These are phyloP conservation scores for Bimuria novae-zelandiae DNA, from an alignment of 2,329 filamentous ascomycete species.

Conservation along the genomic window DNA sequence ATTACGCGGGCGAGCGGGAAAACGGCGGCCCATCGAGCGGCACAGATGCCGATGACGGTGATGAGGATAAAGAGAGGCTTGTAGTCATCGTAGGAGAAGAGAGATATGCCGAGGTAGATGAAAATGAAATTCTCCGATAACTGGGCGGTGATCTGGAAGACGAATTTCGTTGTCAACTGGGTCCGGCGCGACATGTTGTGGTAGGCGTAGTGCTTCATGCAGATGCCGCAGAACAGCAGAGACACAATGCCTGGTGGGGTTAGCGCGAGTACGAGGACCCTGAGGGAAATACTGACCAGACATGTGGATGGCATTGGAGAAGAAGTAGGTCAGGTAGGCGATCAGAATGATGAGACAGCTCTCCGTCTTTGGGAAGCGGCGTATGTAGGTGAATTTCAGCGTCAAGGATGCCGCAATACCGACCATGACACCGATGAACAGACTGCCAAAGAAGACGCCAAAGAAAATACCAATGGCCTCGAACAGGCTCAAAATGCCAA, in stretches of 20 bases:
- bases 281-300: slow-evolving; percentile 68
- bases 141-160: slow-evolving; percentile 93
- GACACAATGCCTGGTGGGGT: slow-evolving; percentile 82
- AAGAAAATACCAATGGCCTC: slow-evolving; percentile 94
- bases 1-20: slow-evolving; percentile 89
- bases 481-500: slow-evolving; percentile 81
- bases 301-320: slow-evolving; percentile 93
- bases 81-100: slow-evolving; percentile 92
- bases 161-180: slow-evolving; percentile 95
- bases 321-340: slow-evolving; percentile 96
- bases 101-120: slow-evolving; percentile 92
- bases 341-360: slow-evolving; percentile 93
- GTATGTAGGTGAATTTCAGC: slow-evolving; percentile 92
- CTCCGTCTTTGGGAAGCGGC: slow-evolving; percentile 93
- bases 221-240: slow-evolving; percentile 95
- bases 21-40: slow-evolving; percentile 89
- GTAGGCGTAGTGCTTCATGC: slow-evolving; percentile 97
- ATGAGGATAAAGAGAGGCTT: slow-evolving; percentile 95
- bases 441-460: slow-evolving; percentile 91
- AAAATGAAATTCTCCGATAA: slow-evolving; percentile 99
- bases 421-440: slow-evolving; percentile 85
- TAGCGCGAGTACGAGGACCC: slow-evolving; percentile 10
- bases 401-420: slow-evolving; percentile 85
- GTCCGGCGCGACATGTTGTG: slow-evolving; percentile 99
- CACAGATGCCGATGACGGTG: slow-evolving; percentile 87